Conservation (phyloP, 257 asterid species). For the Asclepias syriaca region DNA sequence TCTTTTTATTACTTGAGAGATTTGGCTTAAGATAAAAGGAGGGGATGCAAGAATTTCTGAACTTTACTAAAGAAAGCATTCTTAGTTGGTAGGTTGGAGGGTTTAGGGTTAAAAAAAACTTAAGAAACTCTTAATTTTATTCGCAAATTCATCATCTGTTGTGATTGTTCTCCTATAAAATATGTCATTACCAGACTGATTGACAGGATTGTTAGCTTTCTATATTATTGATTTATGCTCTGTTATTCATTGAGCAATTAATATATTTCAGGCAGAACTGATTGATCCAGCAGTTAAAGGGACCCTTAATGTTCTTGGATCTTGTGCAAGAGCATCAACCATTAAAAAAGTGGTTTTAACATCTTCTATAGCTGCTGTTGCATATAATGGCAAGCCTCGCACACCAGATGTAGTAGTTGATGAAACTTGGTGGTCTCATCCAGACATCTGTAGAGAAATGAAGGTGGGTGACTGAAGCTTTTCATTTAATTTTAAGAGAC, state of each 20-base stretch:
- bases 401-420: constrained; percentile 67
- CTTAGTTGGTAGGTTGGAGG: neutral
- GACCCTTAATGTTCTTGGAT: constrained; percentile 68
- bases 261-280: constrained; percentile 43
- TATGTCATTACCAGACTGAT: neutral
- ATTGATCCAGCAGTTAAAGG: constrained; percentile 84
- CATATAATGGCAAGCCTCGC: constrained; percentile 50
- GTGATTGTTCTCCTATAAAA: neutral
- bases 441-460: constrained; percentile 48
- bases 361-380: constrained; percentile 74
- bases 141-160: neutral
- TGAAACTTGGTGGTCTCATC: constrained; percentile 65
- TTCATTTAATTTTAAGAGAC: neutral
- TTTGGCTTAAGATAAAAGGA: too few relatives aligned
- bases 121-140: neutral
- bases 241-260: neutral
- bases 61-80: neutral
- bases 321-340: constrained; percentile 63
- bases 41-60: too few relatives aligned
- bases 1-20: neutral
- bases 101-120: too few relatives aligned
- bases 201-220: neutral
- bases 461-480: constrained; percentile 27
- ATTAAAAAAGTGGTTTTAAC: constrained; percentile 64
- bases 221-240: neutral